phyloP scores from a whole-genome alignment of 2,329 filamentous ascomycete genomes.

The Xylariales sp. region DNA sequence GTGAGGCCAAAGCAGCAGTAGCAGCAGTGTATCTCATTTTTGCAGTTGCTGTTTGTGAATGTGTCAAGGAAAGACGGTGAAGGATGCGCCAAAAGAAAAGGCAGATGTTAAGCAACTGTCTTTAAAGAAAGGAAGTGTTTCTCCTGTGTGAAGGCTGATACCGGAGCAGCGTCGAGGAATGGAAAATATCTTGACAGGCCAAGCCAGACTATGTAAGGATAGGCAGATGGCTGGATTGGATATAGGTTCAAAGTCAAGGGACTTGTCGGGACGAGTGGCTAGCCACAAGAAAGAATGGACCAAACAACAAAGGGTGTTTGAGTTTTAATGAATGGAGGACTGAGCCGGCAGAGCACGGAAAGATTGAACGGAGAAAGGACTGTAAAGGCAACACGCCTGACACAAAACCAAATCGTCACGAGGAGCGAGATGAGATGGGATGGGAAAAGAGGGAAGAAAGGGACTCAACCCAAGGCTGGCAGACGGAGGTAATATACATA shows the following conservation, averaged over 20 bases:
- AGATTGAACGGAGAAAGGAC: conserved; percentile 42
- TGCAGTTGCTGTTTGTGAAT: conserved; percentile 13
- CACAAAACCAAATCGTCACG: conserved; percentile 39
- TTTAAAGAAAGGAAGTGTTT: conserved; percentile 39
- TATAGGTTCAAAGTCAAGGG: conserved; percentile 31
- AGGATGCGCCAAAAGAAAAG: conserved; percentile 29
- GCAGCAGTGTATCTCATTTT: conserved; percentile 46
- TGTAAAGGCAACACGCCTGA: conserved; percentile 33
- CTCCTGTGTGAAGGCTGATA: conserved; percentile 33
- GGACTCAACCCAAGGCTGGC: conserved; percentile 17
- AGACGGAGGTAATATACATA: conserved; percentile 30
- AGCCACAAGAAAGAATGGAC: conserved; percentile 45
- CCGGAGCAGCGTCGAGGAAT: conserved; percentile 39
- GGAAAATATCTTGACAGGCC: conserved; percentile 26
- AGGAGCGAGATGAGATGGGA: conserved; percentile 31
- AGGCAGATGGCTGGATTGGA: conserved; percentile 21
- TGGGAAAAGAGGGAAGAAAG: conserved; percentile 15
- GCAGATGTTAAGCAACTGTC: conserved; percentile 34
- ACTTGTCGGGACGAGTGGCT: conserved; percentile 36
- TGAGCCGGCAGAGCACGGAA: conserved; percentile 47
- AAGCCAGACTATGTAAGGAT: conserved; percentile 15
- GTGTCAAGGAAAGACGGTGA: conserved; percentile 24
- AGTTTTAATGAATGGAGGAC: conserved; percentile 44
- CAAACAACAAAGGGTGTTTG: conserved; percentile 47
- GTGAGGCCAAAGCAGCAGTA: conserved; percentile 37